Evolutionary conservation across 345 rosid genomes (phyloP).

Genomic region (Eucalyptus cladocalyx): DNA sequence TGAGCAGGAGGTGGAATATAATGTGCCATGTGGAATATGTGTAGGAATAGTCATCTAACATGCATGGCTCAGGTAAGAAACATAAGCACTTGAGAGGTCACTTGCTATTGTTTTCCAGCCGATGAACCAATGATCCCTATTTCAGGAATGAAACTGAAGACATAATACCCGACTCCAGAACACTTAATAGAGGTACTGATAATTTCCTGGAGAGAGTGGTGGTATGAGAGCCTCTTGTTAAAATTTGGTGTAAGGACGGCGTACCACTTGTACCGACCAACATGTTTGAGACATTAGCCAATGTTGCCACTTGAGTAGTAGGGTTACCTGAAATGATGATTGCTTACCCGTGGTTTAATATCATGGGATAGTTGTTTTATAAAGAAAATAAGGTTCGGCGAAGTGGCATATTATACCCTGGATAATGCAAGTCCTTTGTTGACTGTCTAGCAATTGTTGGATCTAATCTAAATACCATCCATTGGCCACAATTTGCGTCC

Average conservation of each 20-base stretch:
- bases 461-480: too few relatives aligned
- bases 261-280: not conserved
- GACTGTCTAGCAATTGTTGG: too few relatives aligned
- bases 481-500: too few relatives aligned
- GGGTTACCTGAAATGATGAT: not conserved
- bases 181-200: not conserved
- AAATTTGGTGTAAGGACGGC: not conserved
- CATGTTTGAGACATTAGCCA: not conserved
- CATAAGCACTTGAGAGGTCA: not conserved
- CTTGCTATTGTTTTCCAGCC: not conserved
- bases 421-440: too few relatives aligned
- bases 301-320: not conserved
- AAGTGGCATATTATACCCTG: too few relatives aligned
- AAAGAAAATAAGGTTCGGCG: too few relatives aligned
- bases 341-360: not conserved
- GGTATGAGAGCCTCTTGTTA: not conserved
- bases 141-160: not conserved
- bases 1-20: not conserved
- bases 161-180: not conserved
- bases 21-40: not conserved
- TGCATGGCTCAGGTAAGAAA: not conserved
- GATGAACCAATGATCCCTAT: not conserved
- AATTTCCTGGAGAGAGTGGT: not conserved
- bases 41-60: not conserved
- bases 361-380: not conserved